A percentile compares a stretch with the other conserved stretches of the same genome.
Conservation (phyloP, 768 basidiomycete species). For the Serendipita sp. region DNA sequence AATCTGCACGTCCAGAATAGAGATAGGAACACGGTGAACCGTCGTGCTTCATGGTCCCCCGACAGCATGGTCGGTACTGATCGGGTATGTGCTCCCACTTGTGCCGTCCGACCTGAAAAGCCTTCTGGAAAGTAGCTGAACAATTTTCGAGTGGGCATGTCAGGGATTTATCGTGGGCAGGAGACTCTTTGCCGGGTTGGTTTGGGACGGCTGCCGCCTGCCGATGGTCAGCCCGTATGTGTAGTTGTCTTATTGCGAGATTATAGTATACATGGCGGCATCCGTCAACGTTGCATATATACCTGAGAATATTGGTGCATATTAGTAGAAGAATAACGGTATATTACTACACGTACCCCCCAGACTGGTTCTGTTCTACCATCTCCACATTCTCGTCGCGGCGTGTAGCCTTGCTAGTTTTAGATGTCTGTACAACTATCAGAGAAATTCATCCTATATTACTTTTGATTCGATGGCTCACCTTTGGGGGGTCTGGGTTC, state of each 20-base stretch:
- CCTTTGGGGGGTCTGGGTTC: too few relatives aligned
- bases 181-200: neutral
- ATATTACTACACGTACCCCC: too few relatives aligned
- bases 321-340: too few relatives aligned
- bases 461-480: neutral
- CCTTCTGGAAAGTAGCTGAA: neutral
- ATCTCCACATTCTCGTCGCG: neutral
- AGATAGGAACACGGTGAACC: neutral
- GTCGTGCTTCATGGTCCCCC: neutral
- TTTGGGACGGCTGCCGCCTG: neutral
- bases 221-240: neutral
- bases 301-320: neutral
- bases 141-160: neutral
- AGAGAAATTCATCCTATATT: neutral
- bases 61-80: neutral
- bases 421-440: neutral
- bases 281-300: neutral
- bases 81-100: neutral
- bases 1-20: neutral
- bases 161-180: neutral
- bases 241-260: neutral
- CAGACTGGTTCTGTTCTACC: neutral
- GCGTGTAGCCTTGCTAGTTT: neutral
- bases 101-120: neutral
- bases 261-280: neutral